phyloP scores from a whole-genome alignment of 2,329 filamentous ascomycete genomes.

The Coleophoma cylindrospora region DNA sequence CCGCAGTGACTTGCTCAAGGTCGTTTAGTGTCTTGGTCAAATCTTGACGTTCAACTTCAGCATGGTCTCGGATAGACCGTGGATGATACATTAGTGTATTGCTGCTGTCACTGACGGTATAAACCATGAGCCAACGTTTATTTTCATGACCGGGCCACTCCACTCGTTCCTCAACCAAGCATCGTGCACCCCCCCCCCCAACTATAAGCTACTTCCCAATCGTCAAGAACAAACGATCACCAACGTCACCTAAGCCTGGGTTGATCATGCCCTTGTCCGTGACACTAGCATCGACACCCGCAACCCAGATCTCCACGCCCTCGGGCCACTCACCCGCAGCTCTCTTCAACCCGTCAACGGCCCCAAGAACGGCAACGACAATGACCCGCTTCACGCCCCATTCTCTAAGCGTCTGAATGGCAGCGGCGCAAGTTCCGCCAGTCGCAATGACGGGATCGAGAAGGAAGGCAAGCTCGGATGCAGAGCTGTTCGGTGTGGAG shows the following conservation, averaged over 20 bases:
- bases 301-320: constrained; percentile 75
- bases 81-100: too few species aligned
- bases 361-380: constrained; percentile 71
- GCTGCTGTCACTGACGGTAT: too few species aligned
- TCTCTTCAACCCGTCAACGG: constrained; percentile 61
- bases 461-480: constrained; percentile 67
- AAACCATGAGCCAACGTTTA: too few species aligned
- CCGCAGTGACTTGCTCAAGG: too few species aligned
- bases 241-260: constrained; percentile 85
- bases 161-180: too few species aligned
- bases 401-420: constrained; percentile 82
- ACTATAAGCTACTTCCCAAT: constrained; percentile 62
- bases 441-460: constrained; percentile 94
- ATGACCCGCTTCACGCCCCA: constrained; percentile 86
- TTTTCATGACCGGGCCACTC: too few species aligned
- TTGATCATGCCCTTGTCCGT: constrained; percentile 84
- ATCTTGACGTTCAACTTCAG: too few species aligned
- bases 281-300: constrained; percentile 69
- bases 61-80: too few species aligned
- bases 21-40: too few species aligned
- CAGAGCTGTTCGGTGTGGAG: constrained; percentile 30
- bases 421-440: constrained; percentile 81
- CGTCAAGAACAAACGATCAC: constrained; percentile 84
- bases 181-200: too few species aligned
- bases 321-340: constrained; percentile 77